phyloP scores from a whole-genome alignment of 495 filamentous ascomycete genomes.

The Penicillium crystallinum region DNA sequence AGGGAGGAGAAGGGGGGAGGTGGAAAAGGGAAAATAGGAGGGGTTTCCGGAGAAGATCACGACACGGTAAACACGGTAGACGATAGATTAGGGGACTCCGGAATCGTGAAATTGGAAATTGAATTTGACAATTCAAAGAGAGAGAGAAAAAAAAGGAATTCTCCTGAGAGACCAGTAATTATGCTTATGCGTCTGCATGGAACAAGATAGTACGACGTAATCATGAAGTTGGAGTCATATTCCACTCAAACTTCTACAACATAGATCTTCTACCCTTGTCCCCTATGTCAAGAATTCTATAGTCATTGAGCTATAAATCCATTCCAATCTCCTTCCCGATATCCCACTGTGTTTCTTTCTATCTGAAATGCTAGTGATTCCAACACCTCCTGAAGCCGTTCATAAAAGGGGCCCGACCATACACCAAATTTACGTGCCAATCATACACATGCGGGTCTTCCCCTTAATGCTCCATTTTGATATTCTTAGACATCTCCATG shows the following conservation, averaged over 20 bases:
- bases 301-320: too few relatives aligned
- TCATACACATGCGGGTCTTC: neutral
- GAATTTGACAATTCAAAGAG: neutral
- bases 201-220: neutral
- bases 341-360: neutral
- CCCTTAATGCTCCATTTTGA: constrained; percentile 6
- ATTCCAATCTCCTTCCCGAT: neutral
- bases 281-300: too few relatives aligned
- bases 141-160: neutral
- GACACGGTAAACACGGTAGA: neutral
- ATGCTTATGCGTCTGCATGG: constrained; percentile 3
- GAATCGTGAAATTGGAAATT: constrained; percentile 1
- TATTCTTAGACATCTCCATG: constrained; percentile 9
- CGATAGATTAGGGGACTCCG: constrained; percentile 7
- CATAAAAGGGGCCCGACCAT: constrained; percentile 3
- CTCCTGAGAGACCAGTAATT: neutral
- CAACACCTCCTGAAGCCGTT: neutral
- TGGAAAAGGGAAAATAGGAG: constrained; percentile 16
- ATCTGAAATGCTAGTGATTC: neutral
- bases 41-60: constrained; percentile 13
- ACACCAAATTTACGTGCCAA: constrained; percentile 5
- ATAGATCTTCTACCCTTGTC: too few relatives aligned
- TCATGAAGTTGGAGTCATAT: neutral
- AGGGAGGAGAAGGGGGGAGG: constrained; percentile 13
- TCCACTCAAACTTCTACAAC: neutral